A percentile compares a stretch with the other conserved stretches of the same genome.
Evolutionary conservation across 1,284 basidiomycete genomes (phyloP).

Genomic region (Xerocomus nothofagi): DNA sequence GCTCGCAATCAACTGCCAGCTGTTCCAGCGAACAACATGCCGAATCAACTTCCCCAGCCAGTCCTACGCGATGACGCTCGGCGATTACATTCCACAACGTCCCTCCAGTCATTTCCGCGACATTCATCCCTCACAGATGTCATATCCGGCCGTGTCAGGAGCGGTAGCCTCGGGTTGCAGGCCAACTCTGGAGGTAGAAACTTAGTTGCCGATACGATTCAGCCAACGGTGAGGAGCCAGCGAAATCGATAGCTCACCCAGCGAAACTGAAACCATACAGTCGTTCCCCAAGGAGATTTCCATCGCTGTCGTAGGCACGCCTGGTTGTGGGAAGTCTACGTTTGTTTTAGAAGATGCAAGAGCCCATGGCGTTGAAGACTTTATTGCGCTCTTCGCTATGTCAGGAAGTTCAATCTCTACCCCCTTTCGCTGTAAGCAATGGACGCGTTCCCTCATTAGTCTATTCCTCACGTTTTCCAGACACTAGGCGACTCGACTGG

Average conservation of each 20-base stretch:
- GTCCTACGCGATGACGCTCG: conserved; percentile 39
- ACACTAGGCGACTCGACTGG: conserved; percentile 36
- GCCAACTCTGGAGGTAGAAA: conserved; percentile 34
- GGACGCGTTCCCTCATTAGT: conserved; percentile 7
- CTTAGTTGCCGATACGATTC: conserved; percentile 39
- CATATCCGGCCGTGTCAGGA: conserved; percentile 48
- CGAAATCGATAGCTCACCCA: conserved; percentile 14
- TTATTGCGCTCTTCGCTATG: conserved; percentile 28
- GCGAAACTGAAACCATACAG: conserved; percentile 26
- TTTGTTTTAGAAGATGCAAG: conserved; percentile 68
- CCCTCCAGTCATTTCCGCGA: conserved; percentile 42
- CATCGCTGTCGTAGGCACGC: conserved; percentile 65
- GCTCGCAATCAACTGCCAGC: conserved; percentile 35
- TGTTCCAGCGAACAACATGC: conserved; percentile 16
- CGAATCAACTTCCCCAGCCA: conserved; percentile 27
- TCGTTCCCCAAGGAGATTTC: conserved; percentile 43
- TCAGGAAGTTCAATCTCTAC: conserved; percentile 35
- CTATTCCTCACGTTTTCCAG: conserved; percentile 20
- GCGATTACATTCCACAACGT: conserved; percentile 43
- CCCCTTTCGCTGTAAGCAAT: conserved; percentile 45
- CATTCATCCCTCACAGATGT: conserved; percentile 28
- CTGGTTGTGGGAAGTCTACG: conserved; percentile 70
- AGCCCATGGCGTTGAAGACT: conserved; percentile 42
- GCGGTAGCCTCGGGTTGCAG: conserved; percentile 55
- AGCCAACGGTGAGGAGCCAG: conserved; percentile 34